Evolutionary conservation across 2,329 filamentous ascomycete species (phyloP), one percentile per base, ranked within the genome.

Genomic region (Cladophialophora immunda): DNA sequence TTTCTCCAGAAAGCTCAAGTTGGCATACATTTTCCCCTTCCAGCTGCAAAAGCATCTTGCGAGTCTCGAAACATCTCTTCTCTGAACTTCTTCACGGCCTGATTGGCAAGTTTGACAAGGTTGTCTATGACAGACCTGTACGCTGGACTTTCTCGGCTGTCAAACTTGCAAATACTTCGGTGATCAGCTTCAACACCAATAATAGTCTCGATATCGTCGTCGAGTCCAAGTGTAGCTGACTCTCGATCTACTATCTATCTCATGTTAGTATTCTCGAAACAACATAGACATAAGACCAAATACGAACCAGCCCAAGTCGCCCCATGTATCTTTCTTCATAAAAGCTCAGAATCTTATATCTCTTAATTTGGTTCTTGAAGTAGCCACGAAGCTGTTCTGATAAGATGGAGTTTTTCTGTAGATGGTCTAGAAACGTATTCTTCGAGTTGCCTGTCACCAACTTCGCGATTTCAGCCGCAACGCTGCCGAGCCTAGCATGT

Each of bases 161-260:
- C 32, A 34, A 71, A 74, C 38, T 64, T 71, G 56, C 73, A 74
- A 13, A 73, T 64, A 36, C 55, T 66, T 41, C 68, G 61, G 50
- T 73, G 72, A 41, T 73, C 63, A n/a, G 65, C 70, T 38, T 67
- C 63, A 9, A 73, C 17, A 3, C 68, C 61, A 29, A 73, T 55
- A 15, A 64, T 52, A 30, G 58, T 70, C 60, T 73, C 73, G 32
- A 34, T 34, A 34, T 19, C 71, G 62, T 4, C 62, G 60, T 22
- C 70, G 70, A 22, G 38, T 4, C 11, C 38, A n/a, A 41, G 38
- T 2, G 38, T 41, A n/a, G 38, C 38, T n/a, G 38, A 41, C n/a
- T 41, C 5, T 19, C 8, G 15, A 4, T 41, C 38, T 17, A 41
- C 38, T n/a, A 41, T 41, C 38, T 41, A 8, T n/a, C 15, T n/a